Conservation (phyloP, 2,329 filamentous ascomycete genomes). For the Aspergillus novoparasiticus region DNA sequence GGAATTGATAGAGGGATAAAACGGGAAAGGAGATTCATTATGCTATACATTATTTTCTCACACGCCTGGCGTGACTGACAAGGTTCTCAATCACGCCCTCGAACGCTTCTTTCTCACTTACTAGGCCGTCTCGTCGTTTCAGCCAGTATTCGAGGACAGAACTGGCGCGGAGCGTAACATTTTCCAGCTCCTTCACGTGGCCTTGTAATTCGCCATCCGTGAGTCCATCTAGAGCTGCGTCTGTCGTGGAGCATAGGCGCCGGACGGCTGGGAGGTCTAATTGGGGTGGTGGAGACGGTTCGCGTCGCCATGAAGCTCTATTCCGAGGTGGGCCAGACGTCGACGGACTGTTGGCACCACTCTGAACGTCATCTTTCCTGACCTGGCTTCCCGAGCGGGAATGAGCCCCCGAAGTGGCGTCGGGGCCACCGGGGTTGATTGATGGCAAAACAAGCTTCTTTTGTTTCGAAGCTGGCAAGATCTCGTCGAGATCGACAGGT, state of each 20-base stretch:
- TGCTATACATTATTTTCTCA: slow-evolving; percentile 64
- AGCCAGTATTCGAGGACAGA: slow-evolving; percentile 87
- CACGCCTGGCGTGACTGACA: slow-evolving; percentile 85
- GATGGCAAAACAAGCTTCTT: slow-evolving; percentile 96
- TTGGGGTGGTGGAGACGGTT: slow-evolving; percentile 68
- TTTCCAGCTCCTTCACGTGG: slow-evolving; percentile 71
- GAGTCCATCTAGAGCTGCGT: slow-evolving; percentile 78
- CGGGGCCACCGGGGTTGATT: slow-evolving; percentile 59
- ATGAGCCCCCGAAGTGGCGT: slow-evolving; percentile 60
- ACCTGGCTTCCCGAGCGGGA: slow-evolving; percentile 36
- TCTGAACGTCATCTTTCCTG: slow-evolving; percentile 35
- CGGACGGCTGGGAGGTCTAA: slow-evolving; percentile 78
- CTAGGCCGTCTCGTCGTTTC: slow-evolving; percentile 78
- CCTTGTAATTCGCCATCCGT: slow-evolving; percentile 73
- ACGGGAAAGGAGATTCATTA: slow-evolving; percentile 23
- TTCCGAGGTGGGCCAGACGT: slow-evolving; percentile 34
- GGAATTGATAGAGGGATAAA: background rate
- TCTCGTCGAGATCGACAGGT: slow-evolving; percentile 95
- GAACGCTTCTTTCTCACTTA: slow-evolving; percentile 90
- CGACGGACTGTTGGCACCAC: slow-evolving; percentile 23
- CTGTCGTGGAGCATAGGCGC: slow-evolving; percentile 79
- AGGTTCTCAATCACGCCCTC: slow-evolving; percentile 97
- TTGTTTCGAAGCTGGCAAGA: slow-evolving; percentile 93
- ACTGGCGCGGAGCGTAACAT: slow-evolving; percentile 70
- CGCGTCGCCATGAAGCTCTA: slow-evolving; percentile 41